A percentile compares a stretch with the other conserved stretches of the same genome.
Conservation (phyloP, 768 basidiomycete species). For the Trametes cinnabarina region DNA sequence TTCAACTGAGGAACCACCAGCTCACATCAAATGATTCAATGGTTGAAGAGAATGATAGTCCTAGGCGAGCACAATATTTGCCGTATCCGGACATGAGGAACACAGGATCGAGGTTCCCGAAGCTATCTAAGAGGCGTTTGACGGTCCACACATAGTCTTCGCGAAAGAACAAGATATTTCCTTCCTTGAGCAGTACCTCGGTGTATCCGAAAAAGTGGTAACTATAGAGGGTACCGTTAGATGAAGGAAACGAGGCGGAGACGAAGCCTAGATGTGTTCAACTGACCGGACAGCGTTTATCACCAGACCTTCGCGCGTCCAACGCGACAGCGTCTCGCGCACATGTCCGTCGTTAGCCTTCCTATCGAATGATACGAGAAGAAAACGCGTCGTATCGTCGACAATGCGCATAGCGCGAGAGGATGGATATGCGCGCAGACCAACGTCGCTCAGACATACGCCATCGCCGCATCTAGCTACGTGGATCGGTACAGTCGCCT, state of each 20-base stretch:
- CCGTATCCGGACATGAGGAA: constrained; percentile 17
- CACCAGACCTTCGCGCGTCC: constrained; percentile 12
- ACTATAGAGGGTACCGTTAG: constrained; percentile 1
- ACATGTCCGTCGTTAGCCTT: background rate
- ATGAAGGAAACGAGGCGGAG: background rate
- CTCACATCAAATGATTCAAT: constrained; percentile 19
- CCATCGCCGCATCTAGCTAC: constrained; percentile 8
- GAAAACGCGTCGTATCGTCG: constrained; percentile 18
- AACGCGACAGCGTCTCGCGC: background rate
- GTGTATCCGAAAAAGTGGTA: constrained; percentile 20
- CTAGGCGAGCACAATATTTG: constrained; percentile 20
- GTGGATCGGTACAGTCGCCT: background rate
- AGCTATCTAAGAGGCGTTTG: constrained; percentile 2
- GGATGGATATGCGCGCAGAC: constrained; percentile 4
- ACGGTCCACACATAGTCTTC: constrained; percentile 22
- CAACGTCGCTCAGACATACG: background rate
- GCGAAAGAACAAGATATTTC: constrained; percentile 19
- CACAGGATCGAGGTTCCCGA: constrained; percentile 17
- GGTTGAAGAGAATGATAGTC: constrained; percentile 22
- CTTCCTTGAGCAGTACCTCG: constrained; percentile 20
- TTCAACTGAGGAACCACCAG: background rate
- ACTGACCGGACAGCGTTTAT: constrained; percentile 8
- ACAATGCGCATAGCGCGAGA: constrained; percentile 19
- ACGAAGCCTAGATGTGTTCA: background rate
- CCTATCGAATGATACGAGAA: constrained; percentile 7